These are phyloP conservation scores for Trichosporon coremiiforme DNA, from an alignment of 1,284 basidiomycete species.

Conservation along the genomic window DNA sequence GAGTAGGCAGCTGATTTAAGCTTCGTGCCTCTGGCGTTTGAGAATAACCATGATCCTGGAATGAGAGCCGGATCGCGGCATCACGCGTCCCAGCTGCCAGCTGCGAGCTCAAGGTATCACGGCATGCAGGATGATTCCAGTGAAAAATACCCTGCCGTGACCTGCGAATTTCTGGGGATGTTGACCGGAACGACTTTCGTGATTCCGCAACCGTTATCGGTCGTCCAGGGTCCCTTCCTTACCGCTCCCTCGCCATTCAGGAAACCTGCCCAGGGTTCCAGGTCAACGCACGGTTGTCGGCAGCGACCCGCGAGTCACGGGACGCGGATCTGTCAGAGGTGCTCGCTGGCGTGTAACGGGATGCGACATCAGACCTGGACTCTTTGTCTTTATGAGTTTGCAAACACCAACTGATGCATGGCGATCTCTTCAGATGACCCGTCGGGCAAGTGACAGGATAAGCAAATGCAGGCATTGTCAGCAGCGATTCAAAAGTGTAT, in stretches of 20 bases:
- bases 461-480: not conserved
- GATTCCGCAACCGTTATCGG: not conserved
- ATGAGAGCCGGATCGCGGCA: not conserved
- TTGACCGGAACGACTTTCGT: not conserved
- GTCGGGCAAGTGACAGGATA: not conserved
- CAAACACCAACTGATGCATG: not conserved
- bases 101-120: not conserved
- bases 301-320: conserved; percentile 1
- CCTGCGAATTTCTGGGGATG: not conserved
- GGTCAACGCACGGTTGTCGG: not conserved
- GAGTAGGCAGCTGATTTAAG: not conserved
- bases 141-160: not conserved
- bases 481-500: not conserved
- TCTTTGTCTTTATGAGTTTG: not conserved
- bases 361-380: not conserved
- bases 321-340: conserved; percentile 15
- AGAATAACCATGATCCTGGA: conserved; percentile 7
- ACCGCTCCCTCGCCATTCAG: not conserved
- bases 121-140: conserved; percentile 7
- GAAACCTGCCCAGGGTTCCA: not conserved
- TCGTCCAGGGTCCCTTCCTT: not conserved
- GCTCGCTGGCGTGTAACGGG: not conserved
- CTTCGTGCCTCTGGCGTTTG: not conserved
- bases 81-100: not conserved
- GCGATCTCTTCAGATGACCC: not conserved